phyloP scores from a whole-genome alignment of 495 filamentous ascomycete species.

The Annulohypoxylon stygium region DNA sequence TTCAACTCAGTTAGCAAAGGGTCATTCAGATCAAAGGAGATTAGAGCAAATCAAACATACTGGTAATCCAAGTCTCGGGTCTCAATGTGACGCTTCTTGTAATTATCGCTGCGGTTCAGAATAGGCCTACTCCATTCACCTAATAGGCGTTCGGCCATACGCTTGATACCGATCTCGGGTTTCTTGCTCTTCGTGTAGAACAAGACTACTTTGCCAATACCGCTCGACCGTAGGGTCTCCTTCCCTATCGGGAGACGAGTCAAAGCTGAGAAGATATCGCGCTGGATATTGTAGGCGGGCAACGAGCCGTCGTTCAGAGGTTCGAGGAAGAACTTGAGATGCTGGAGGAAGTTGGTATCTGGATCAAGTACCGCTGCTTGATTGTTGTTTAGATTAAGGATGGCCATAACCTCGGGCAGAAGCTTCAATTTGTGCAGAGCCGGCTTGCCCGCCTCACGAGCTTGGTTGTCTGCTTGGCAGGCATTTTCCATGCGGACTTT shows the following conservation, averaged over 20 bases:
- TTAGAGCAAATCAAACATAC: slow-evolving; percentile 52
- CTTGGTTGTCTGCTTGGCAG: slow-evolving; percentile 85
- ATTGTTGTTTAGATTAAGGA: slow-evolving; percentile 89
- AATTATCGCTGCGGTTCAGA: slow-evolving; percentile 91
- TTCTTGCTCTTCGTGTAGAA: slow-evolving; percentile 97
- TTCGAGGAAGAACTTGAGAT: slow-evolving; percentile 97
- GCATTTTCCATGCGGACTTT: slow-evolving; percentile 93
- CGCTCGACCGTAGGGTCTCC: slow-evolving; percentile 87
- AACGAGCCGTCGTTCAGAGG: slow-evolving; percentile 92
- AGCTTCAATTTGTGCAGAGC: slow-evolving; percentile 95
- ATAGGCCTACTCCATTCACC: slow-evolving; percentile 98
- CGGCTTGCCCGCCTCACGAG: slow-evolving; percentile 79
- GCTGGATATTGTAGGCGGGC: slow-evolving; percentile 96
- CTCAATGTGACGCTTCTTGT: slow-evolving; percentile 80
- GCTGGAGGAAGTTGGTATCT: slow-evolving; percentile 93
- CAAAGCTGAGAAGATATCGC: slow-evolving; percentile 87
- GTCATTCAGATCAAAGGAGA: slow-evolving; percentile 48
- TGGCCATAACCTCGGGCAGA: slow-evolving; percentile 88
- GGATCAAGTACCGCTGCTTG: slow-evolving; percentile 88
- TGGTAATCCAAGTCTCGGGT: slow-evolving; percentile 66
- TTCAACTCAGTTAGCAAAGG: slow-evolving; percentile 45
- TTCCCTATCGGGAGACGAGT: slow-evolving; percentile 87
- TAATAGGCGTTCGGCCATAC: slow-evolving; percentile 87
- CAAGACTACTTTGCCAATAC: slow-evolving; percentile 93
- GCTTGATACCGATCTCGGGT: slow-evolving; percentile 88